Percentiles rank a stretch among this genome's conserved stretches.
These are phyloP conservation scores for Mortierella alpina DNA, from an alignment of 192 early-diverging fungal species.

Conservation along the genomic window DNA sequence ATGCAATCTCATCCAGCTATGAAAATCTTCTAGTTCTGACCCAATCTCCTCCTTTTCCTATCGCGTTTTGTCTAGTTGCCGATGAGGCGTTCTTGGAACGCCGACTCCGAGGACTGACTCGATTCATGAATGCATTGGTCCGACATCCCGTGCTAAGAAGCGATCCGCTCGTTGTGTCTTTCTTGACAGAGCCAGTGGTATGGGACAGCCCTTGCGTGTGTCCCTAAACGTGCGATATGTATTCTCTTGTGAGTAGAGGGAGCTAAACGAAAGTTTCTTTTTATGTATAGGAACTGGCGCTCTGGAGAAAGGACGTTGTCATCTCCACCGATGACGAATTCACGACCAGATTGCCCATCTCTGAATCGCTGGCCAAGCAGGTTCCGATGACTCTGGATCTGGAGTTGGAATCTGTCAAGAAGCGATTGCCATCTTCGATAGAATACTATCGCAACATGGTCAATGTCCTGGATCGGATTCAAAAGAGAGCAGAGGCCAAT, in stretches of 20 bases:
- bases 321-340: slow-evolving; percentile 68
- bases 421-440: slow-evolving; percentile 60
- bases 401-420: slow-evolving; percentile 58
- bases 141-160: slow-evolving; percentile 78
- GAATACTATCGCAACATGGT: slow-evolving; percentile 71
- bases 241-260: not conserved
- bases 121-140: slow-evolving; percentile 80
- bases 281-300: slow-evolving; percentile 63
- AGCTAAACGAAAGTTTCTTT: not conserved
- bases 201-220: slow-evolving; percentile 2
- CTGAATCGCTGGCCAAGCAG: slow-evolving; percentile 48
- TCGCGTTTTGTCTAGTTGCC: slow-evolving; percentile 37
- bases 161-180: slow-evolving; percentile 71
- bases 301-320: slow-evolving; percentile 66
- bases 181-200: slow-evolving; percentile 76
- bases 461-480: slow-evolving; percentile 69
- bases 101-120: slow-evolving; percentile 72
- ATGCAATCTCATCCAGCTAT: not conserved
- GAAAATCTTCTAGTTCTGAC: not conserved
- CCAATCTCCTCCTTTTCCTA: not conserved
- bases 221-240: not conserved
- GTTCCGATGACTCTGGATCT: slow-evolving; percentile 67
- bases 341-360: slow-evolving; percentile 41
- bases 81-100: slow-evolving; percentile 78
- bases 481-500: slow-evolving; percentile 70